Base-by-base conservation (phyloP, 371 early-diverging fungal genomes). In the Dichotomocladium elegans region DNA sequence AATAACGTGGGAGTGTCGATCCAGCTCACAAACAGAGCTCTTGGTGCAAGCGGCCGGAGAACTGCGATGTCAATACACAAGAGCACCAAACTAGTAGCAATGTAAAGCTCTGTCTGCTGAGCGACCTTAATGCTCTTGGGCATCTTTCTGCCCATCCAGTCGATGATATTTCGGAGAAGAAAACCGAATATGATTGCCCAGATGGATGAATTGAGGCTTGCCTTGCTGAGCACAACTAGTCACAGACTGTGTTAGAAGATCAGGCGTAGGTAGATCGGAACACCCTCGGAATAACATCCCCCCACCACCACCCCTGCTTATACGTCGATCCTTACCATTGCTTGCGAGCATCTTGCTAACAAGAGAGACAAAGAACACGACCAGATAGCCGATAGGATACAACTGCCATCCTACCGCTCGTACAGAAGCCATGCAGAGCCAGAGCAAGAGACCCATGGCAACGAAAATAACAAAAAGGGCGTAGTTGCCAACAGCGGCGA, bases 171-270 rank as follows among this genome's bases (percentile, higher is more conserved):
- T 22, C 81, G 76, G 9, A 80, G 44, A 21, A 68, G 26, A 7
- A 74, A 75, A 0, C 84, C 84, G 47, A 83, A 67, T 9, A 81
- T 61, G 45, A 83, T 81, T 17, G 82, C 84, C 84, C 84, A 83
- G 21, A 83, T 81, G 12, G 84, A 81, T 43, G 77, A 81, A 12
- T 79, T 79, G 41, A 83, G 57, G 47, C 78, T 76, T 6, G 78
- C 80, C 6, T 58, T 59, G 27, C 30, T 41, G n/a, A 49, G 25
- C 7, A 30, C 31, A 8, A 31, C 44, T 48, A 49, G 15, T 27
- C n/a, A 12, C 19, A 5, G 21, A 7, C 0, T 31, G 28, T 14
- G 26, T 34, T 21, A 2, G 49, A 22, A 34, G 35, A 29, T 12
- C 25, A 10, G 14, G 25, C 33, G 48, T 17, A 19, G 6, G 14